Evolutionary conservation across 106 monocot species (phyloP).

Genomic region (Allium sativum): DNA sequence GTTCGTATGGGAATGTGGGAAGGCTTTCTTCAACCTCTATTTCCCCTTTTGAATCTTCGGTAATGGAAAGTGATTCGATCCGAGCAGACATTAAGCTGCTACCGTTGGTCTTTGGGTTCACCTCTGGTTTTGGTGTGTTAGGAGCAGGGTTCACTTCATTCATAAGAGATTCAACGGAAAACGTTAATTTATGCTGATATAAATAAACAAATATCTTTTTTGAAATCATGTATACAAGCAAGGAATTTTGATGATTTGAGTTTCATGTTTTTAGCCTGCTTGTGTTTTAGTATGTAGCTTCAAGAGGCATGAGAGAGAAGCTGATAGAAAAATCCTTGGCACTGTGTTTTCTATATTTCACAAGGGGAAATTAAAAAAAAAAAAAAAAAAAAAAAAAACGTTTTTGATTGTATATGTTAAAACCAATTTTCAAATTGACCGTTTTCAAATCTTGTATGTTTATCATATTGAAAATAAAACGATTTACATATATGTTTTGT

Average conservation of each 20-base stretch:
- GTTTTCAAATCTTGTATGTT: too few species aligned
- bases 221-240: not conserved
- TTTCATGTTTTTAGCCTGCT: not conserved
- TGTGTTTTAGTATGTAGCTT: too few species aligned
- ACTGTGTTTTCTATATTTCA: too few species aligned
- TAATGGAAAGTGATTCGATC: conserved; percentile 38
- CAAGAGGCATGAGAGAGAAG: too few species aligned
- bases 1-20: conserved; percentile 67
- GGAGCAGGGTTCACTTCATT: conserved; percentile 34
- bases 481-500: too few species aligned
- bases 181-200: not conserved
- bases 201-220: too few species aligned
- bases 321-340: too few species aligned
- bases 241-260: not conserved
- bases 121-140: conserved; percentile 30
- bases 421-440: too few species aligned
- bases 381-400: too few species aligned
- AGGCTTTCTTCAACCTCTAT: conserved; percentile 78
- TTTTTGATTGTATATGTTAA: too few species aligned
- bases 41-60: conserved; percentile 63
- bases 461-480: too few species aligned
- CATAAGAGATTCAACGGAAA: not conserved
- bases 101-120: conserved; percentile 22
- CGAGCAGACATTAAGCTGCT: conserved; percentile 22
- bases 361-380: too few species aligned